Evolutionary conservation across 768 basidiomycete genomes (phyloP), one percentile per base, ranked within the genome.

Genomic region (Boletus rubroflammeus): DNA sequence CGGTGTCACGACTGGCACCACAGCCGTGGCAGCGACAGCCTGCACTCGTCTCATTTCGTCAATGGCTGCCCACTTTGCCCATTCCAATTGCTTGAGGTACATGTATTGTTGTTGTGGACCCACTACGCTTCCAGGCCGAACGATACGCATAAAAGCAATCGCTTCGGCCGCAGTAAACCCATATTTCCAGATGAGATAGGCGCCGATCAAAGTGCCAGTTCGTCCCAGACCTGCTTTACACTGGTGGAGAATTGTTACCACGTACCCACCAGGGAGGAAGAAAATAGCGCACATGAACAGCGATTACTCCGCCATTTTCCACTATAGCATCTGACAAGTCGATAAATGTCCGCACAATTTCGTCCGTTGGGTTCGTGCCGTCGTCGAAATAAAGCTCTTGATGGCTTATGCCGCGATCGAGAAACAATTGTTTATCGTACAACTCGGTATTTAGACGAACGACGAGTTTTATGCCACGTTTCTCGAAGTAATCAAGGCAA

Each of bases 141-240:
- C 86, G 61, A 99, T 92, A 19, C 97, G 88, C 97, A 98, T 98
- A 72, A 95, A 98, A 0, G 89, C 97, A 53, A 98, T 98, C 6
- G 89, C 97, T 73, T 98, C 93, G 47, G 86, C 82, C 1, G 96
- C 96, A 17, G 94, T 93, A 69, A 99, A 99, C 21, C 91, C 92
- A 64, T 98, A 96, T 72, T 98, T 98, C 90, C 97, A 99, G 57
- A 97, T 91, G 51, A 99, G 81, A 77, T 98, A 98, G 9, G 96
- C 97, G 34, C 97, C 97, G 57, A 99, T 96, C 55, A 99, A 78
- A 5, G 94, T 96, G 4, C 97, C 97, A 6, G 97, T 98, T 51
- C 97, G 81, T 23, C 97, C 97, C 11, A 99, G 79, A 39, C 97
- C 97, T 46, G 97, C 97, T 78, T 96, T 96, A 70, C 93, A 97